phyloP scores from a whole-genome alignment of 768 basidiomycete genomes.

The Leccinum pellstonianum region DNA sequence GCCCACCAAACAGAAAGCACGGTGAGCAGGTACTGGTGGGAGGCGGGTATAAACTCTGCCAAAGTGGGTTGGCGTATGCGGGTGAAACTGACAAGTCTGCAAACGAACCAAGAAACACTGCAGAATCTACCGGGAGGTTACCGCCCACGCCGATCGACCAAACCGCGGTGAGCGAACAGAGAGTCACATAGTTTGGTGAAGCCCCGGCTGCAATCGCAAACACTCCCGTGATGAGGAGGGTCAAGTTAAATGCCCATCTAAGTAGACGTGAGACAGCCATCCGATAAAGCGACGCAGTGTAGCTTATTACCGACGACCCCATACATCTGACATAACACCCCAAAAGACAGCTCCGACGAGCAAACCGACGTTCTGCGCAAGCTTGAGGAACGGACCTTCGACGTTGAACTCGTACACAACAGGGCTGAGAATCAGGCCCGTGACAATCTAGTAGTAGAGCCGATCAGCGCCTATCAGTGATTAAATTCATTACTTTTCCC shows the following conservation, averaged over 20 bases:
- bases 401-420: slow-evolving; percentile 66
- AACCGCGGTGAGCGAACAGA: slow-evolving; percentile 52
- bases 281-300: background rate
- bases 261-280: slow-evolving; percentile 5
- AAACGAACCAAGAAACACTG: slow-evolving; percentile 65
- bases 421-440: slow-evolving; percentile 61
- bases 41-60: slow-evolving; percentile 65
- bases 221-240: slow-evolving; percentile 62
- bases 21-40: slow-evolving; percentile 74
- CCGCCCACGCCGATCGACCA: slow-evolving; percentile 74
- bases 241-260: slow-evolving; percentile 66
- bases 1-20: slow-evolving; percentile 81
- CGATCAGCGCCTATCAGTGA: background rate
- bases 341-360: slow-evolving; percentile 69
- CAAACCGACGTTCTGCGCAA: slow-evolving; percentile 71
- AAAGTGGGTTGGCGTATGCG: background rate
- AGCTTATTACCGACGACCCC: slow-evolving; percentile 60
- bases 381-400: slow-evolving; percentile 58
- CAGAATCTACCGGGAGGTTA: slow-evolving; percentile 72
- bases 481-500: background rate
- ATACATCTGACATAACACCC: slow-evolving; percentile 67
- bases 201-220: slow-evolving; percentile 66
- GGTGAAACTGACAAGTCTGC: background rate
- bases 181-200: slow-evolving; percentile 49
- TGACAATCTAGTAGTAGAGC: slow-evolving; percentile 48